These are phyloP conservation scores for Xylaria sp. DNA, from an alignment of 2,329 filamentous ascomycete genomes.

Conservation along the genomic window DNA sequence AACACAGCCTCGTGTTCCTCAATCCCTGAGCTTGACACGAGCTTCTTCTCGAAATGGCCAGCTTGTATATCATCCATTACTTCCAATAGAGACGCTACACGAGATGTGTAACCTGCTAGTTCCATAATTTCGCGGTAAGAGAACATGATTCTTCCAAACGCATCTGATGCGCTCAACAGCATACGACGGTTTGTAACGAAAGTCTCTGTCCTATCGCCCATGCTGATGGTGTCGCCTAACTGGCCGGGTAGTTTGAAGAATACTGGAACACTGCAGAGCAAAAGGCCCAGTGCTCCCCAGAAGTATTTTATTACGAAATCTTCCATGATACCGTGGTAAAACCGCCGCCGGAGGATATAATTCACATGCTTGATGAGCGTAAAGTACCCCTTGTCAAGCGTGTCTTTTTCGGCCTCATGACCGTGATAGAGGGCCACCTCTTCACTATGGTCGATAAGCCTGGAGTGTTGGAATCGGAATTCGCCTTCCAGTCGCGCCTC, in stretches of 20 bases:
- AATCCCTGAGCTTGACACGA: slow-evolving; percentile 87
- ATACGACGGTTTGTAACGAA: slow-evolving; percentile 96
- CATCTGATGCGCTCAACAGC: slow-evolving; percentile 92
- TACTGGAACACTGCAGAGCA: slow-evolving; percentile 93
- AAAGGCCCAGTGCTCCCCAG: slow-evolving; percentile 91
- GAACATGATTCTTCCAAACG: slow-evolving; percentile 96
- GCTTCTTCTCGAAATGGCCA: slow-evolving; percentile 94
- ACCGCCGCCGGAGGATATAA: slow-evolving; percentile 85
- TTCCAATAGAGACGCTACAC: slow-evolving; percentile 87
- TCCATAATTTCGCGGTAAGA: slow-evolving; percentile 98
- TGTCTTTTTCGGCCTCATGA: slow-evolving; percentile 95
- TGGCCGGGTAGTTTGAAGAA: slow-evolving; percentile 92
- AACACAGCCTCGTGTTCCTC: slow-evolving; percentile 87
- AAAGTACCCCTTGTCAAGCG: slow-evolving; percentile 97
- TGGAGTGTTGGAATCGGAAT: slow-evolving; percentile 93
- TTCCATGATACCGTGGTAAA: slow-evolving; percentile 99
- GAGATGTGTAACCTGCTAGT: slow-evolving; percentile 92
- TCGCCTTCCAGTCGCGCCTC: slow-evolving; percentile 95
- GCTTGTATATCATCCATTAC: slow-evolving; percentile 94
- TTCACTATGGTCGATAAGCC: slow-evolving; percentile 95
- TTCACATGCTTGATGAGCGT: slow-evolving; percentile 99
- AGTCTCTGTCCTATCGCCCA: slow-evolving; percentile 77
- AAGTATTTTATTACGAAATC: slow-evolving; percentile 99
- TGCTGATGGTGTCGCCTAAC: slow-evolving; percentile 63
- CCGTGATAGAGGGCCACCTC: slow-evolving; percentile 93